Evolutionary conservation across 148 eudicot species (phyloP).

Genomic region (Heliamphora exappendiculata): DNA sequence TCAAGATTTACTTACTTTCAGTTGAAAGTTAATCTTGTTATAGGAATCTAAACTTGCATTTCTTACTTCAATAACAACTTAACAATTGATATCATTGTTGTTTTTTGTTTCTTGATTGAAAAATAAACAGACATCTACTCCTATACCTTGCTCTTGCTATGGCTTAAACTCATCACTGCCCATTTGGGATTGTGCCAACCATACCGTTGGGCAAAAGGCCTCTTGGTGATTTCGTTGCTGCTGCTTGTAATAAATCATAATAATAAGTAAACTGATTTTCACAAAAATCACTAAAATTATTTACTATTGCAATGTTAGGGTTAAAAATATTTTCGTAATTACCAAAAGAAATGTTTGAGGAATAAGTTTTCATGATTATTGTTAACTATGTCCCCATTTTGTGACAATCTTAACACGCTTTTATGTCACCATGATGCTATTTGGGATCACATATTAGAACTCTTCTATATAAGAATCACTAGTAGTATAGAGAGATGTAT

Average conservation of each 20-base stretch:
- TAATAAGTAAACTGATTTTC: not conserved
- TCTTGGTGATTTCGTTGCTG: not conserved
- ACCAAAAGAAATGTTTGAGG: not conserved
- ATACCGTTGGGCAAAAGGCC: no score
- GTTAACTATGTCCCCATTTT: not conserved
- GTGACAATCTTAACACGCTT: not conserved
- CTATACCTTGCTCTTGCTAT: no score
- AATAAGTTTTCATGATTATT: not conserved
- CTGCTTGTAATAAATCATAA: not conserved
- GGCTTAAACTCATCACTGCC: no score
- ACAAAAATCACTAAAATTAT: not conserved
- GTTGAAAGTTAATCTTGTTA: slow-evolving; percentile 2
- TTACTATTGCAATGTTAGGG: not conserved
- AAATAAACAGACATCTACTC: no score
- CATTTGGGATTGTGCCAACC: no score
- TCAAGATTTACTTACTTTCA: not conserved
- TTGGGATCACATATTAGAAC: not conserved
- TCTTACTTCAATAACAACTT: not conserved
- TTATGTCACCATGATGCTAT: not conserved
- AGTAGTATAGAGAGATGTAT: not conserved
- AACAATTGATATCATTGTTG: not conserved
- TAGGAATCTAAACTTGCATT: not conserved
- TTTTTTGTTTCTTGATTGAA: no score
- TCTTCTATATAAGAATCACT: not conserved
- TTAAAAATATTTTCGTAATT: not conserved